Evolutionary conservation across 2,329 filamentous ascomycete genomes (phyloP), one percentile per base, ranked within the genome.

Genomic region (Alternaria conjuncta): DNA sequence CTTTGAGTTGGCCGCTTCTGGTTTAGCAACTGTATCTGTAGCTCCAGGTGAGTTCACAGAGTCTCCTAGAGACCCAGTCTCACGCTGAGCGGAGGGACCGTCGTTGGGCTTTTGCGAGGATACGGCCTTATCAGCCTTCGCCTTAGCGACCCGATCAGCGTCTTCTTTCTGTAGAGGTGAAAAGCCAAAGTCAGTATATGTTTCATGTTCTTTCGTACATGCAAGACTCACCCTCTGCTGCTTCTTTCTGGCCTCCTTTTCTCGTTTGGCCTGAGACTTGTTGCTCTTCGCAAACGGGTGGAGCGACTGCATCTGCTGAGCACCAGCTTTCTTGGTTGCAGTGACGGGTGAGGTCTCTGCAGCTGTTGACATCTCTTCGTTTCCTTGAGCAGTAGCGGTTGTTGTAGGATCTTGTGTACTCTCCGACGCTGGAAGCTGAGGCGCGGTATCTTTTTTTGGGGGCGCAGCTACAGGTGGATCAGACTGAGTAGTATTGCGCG

Each of bases 171-270:
- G 30, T 10, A 53, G 12, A 25, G 9, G 11, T 21, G 20, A 36
- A 41, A 11, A 36, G 6, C 6, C 30, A 41, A 12, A 36, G 30
- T 53, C 30, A 53, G 20, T 9, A 15, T 25, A 11, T 25, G 13
- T 41, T 21, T 53, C 49, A 53, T 7, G 11, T 23, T 36, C 15
- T 53, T 41, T 8, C 11, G 30, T 10, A 36, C 20, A n/a, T 53
- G 20, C 13, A 7, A 36, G 13, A 23, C 18, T 53, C 28, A 53
- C 49, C 49, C 68, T 73, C 49, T 71, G 72, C 18, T 76, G 75
- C 57, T 80, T 82, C 61, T 79, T 80, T 67, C 78, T 80, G 23
- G 75, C 72, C 20, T 77, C 68, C 56, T 68, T 78, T 53, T 79
- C 76, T 50, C 75, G 77, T 58, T 76, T 76, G 21, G 69, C 68